Percentiles rank a stretch among this genome's conserved stretches.
Conservation (phyloP, 768 basidiomycete genomes). For the Paxillus rubicundulus region DNA sequence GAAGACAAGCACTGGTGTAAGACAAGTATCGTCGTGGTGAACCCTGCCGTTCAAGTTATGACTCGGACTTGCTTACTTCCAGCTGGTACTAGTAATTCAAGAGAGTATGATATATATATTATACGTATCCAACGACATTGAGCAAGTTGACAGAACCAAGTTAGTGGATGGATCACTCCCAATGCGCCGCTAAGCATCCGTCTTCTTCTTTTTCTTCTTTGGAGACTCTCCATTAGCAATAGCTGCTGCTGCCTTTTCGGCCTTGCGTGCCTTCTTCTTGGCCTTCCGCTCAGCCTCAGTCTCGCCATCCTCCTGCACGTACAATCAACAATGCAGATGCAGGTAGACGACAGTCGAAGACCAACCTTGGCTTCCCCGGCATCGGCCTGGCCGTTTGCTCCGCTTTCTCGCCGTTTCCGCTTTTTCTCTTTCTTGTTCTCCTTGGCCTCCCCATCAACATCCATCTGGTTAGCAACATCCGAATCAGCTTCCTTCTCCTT, state of each 20-base stretch:
- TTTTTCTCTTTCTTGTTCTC: slow-evolving; percentile 43
- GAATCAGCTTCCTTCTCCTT: slow-evolving; percentile 47
- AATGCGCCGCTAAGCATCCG: slow-evolving; percentile 23
- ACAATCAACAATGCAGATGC: slow-evolving; percentile 6
- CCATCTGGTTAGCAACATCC: slow-evolving; percentile 41
- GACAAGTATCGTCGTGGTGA: too few relatives aligned
- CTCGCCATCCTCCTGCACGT: slow-evolving; percentile 48
- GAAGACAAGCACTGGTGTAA: neutral
- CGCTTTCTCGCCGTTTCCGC: slow-evolving; percentile 56
- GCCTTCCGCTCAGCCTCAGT: slow-evolving; percentile 85
- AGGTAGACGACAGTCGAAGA: slow-evolving; percentile 12
- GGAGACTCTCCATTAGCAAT: slow-evolving; percentile 42
- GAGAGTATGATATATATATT: neutral
- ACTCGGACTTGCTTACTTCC: neutral
- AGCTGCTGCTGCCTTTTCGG: slow-evolving; percentile 60
- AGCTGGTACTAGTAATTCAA: neutral
- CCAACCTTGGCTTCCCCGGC: slow-evolving; percentile 42
- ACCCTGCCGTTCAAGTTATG: too few relatives aligned
- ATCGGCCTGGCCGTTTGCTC: slow-evolving; percentile 44
- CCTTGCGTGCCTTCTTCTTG: slow-evolving; percentile 72
- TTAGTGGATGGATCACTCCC: slow-evolving; percentile 10
- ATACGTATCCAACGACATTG: slow-evolving; percentile 1
- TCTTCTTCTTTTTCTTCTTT: slow-evolving; percentile 43
- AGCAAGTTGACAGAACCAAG: neutral
- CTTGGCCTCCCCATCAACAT: slow-evolving; percentile 39